phyloP scores from a whole-genome alignment of 306 rosid genomes.

The Vachellia pachyceras region DNA sequence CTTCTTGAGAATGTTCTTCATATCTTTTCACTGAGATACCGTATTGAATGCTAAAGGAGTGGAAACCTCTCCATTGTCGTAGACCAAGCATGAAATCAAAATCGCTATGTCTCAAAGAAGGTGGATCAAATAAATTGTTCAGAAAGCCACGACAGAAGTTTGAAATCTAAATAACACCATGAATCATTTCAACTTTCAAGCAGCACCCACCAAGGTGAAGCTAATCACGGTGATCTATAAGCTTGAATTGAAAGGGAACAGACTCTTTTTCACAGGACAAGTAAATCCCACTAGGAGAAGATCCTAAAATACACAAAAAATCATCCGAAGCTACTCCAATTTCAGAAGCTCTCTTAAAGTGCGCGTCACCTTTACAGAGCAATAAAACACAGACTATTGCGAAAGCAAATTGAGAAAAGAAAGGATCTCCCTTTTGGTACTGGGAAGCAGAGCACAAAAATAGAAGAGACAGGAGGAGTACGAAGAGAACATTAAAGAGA shows the following conservation, averaged over 20 bases:
- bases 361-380: slow-evolving; percentile 45
- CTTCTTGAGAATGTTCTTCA: slow-evolving; percentile 93
- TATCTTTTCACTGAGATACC: slow-evolving; percentile 50
- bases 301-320: slow-evolving; percentile 37
- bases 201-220: slow-evolving; percentile 49
- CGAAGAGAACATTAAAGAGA: slow-evolving; percentile 25
- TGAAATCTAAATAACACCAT: slow-evolving; percentile 51
- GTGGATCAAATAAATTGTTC: slow-evolving; percentile 40
- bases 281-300: slow-evolving; percentile 41
- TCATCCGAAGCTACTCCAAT: slow-evolving; percentile 39
- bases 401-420: slow-evolving; percentile 45
- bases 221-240: slow-evolving; percentile 53
- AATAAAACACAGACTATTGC: slow-evolving; percentile 39
- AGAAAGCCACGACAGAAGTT: slow-evolving; percentile 38
- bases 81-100: slow-evolving; percentile 67
- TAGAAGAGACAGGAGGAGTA: slow-evolving; percentile 41
- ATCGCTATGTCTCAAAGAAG: slow-evolving; percentile 43
- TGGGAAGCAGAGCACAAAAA: slow-evolving; percentile 40
- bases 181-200: slow-evolving; percentile 49
- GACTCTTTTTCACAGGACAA: slow-evolving; percentile 39
- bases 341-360: slow-evolving; percentile 44
- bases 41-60: slow-evolving; percentile 53
- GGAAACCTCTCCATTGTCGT: slow-evolving; percentile 71
- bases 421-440: slow-evolving; percentile 49
- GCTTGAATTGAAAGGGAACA: slow-evolving; percentile 47